Base-by-base conservation (phyloP, 2,329 filamentous ascomycete genomes). In the Emericellopsis atlantica region DNA sequence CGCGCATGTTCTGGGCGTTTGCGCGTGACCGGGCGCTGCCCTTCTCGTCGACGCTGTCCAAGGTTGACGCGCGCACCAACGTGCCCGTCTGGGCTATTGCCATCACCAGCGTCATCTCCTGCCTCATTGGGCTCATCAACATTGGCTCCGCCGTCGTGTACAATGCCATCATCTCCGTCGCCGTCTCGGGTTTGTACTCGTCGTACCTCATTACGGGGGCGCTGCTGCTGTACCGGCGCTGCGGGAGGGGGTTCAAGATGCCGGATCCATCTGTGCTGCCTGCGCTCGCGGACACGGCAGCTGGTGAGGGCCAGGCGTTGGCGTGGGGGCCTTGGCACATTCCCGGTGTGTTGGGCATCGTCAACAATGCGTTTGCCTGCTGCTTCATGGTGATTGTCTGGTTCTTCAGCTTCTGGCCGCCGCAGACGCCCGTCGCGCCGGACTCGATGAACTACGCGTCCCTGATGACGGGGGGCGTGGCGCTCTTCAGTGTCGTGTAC, bases 241-340 rank as follows among this genome's bases (percentile, higher is more conserved):
- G 26, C 26, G 26, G 26, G 9, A 29, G 26, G 26, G 26, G 26
- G 2, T 29, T 29, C 26, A 29, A 24, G 36, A 23, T 38, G 11
- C 18, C 36, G 4, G 47, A 46, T n/a, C 4, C 46, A 2, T 39
- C 46, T 1, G 48, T 49, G 0, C 41, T 55, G 1, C 54, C 52
- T 7, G 55, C 53, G 0, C 29, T 58, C 7, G 54, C 54, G 8
- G 55, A 56, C 38, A 56, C 54, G 0, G 42, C 47, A 0, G 55
- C 52, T 0, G 50, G 51, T 2, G 52, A 56, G 16, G 32, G 39
- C 21, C 32, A 18, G 9, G 32, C 23, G 8, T 52, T 59, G 2
- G 46, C 55, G 7, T 79, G 73, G 73, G 74, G 74, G 0, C 72
- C 72, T 0, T 79, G 72, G 64, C 66, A 64, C 34, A 43, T 78